Conservation (phyloP, 2,329 filamentous ascomycete genomes). For the Geosmithia flava region DNA sequence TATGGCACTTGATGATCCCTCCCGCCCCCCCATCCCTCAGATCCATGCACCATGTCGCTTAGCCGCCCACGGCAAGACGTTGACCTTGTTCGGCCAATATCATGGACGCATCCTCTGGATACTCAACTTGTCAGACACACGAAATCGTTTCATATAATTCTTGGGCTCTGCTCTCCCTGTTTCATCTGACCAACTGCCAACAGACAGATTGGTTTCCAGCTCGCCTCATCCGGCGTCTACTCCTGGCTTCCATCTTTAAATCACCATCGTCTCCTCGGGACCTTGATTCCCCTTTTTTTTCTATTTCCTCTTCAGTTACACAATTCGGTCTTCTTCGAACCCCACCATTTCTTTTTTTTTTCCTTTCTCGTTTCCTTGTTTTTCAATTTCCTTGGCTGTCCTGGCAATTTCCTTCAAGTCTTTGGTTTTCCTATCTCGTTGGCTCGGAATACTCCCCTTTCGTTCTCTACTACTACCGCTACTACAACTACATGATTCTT, state of each 20-base stretch:
- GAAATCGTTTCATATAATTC: constrained; percentile 34
- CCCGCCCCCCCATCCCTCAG: background rate
- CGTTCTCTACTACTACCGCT: background rate
- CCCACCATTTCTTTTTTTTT: constrained; percentile 8
- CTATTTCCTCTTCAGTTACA: constrained; percentile 11
- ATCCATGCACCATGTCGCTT: constrained; percentile 7
- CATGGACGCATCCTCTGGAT: constrained; percentile 24
- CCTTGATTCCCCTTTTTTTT: constrained; percentile 9
- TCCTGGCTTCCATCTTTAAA: constrained; percentile 8
- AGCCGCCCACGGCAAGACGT: constrained; percentile 36
- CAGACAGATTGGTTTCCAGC: constrained; percentile 7
- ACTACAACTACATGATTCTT: too few relatives aligned
- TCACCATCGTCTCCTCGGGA: constrained; percentile 6
- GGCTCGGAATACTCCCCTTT: background rate
- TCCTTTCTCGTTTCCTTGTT: constrained; percentile 10
- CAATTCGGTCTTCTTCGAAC: background rate
- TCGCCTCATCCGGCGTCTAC: constrained; percentile 10
- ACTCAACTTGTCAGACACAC: constrained; percentile 36
- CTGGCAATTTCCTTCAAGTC: constrained; percentile 1
- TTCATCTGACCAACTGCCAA: constrained; percentile 16
- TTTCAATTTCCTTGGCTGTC: constrained; percentile 4
- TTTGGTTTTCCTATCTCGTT: constrained; percentile 3
- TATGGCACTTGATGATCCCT: background rate
- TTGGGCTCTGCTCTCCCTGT: constrained; percentile 11
- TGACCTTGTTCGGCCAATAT: constrained; percentile 38